These are phyloP conservation scores for Mycena olivaceomarginata DNA, from an alignment of 768 basidiomycete species.

Conservation along the genomic window DNA sequence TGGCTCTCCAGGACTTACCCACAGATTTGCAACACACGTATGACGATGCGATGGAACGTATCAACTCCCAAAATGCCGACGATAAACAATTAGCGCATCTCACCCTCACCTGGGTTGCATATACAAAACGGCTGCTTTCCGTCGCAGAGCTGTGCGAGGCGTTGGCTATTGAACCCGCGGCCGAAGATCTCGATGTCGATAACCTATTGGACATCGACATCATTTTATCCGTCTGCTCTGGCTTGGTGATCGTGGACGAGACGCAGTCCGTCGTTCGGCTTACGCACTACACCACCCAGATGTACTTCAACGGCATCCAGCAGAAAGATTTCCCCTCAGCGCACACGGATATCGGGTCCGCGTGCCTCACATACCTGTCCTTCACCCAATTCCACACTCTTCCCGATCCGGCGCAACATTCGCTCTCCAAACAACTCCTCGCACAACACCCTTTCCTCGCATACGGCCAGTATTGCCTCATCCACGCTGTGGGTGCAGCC, in stretches of 20 bases:
- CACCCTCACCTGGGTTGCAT: background rate
- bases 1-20: conserved; percentile 1
- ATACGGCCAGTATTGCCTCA: conserved; percentile 5
- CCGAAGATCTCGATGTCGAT: background rate
- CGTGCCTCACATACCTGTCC: conserved; percentile 6
- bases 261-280: conserved; percentile 3
- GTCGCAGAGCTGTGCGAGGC: conserved; percentile 13
- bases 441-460: background rate
- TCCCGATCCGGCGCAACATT: conserved; percentile 3
- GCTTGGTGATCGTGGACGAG: conserved; percentile 18
- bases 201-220: conserved; percentile 16
- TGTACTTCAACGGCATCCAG: conserved; percentile 12
- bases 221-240: conserved; percentile 11
- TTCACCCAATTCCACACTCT: background rate
- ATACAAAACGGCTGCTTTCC: background rate
- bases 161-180: conserved; percentile 5
- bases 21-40: conserved; percentile 5
- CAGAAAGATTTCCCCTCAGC: background rate
- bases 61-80: conserved; percentile 12
- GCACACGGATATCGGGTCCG: background rate
- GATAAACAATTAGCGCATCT: conserved; percentile 11
- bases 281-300: conserved; percentile 10
- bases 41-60: conserved; percentile 17
- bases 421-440: background rate
- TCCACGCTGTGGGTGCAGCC: background rate